Conservation (phyloP, 306 rosid genomes). For the Quercus dentata region DNA sequence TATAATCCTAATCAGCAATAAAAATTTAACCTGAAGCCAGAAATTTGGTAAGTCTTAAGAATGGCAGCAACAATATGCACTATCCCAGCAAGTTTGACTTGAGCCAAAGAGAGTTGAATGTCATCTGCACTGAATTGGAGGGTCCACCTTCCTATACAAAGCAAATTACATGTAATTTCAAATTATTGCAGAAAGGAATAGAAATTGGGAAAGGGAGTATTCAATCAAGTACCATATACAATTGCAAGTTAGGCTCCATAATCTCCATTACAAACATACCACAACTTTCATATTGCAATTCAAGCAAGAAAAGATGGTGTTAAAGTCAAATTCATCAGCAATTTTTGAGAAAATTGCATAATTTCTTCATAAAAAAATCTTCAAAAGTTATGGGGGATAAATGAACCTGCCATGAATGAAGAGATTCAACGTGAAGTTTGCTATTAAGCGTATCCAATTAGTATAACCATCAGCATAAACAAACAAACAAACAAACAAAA, state of each 20-base stretch:
- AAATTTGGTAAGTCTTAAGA: slow-evolving; percentile 78
- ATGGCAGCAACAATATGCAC: slow-evolving; percentile 94
- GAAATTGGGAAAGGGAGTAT: too few species aligned
- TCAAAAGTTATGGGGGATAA: slow-evolving; percentile 2
- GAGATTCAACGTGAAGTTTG: slow-evolving; percentile 86
- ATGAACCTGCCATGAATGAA: slow-evolving; percentile 76
- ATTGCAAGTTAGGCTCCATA: slow-evolving; percentile 86
- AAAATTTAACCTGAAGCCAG: slow-evolving; percentile 76
- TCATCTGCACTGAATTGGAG: slow-evolving; percentile 29
- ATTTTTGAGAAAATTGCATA: slow-evolving; percentile 7
- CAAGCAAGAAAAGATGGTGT: slow-evolving; percentile 14
- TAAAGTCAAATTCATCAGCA: too few species aligned
- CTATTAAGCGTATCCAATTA: slow-evolving; percentile 87
- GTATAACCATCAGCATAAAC: slow-evolving; percentile 68
- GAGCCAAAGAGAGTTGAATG: slow-evolving; percentile 65
- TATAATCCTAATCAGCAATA: too few species aligned
- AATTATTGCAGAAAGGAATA: slow-evolving; percentile 21
- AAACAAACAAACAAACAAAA: too few species aligned
- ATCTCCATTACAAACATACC: slow-evolving; percentile 78
- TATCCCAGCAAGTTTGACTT: slow-evolving; percentile 95
- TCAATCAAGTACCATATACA: slow-evolving; percentile 58
- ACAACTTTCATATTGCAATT: slow-evolving; percentile 87
- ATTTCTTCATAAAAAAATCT: slow-evolving; percentile 7
- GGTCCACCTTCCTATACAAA: too few species aligned
- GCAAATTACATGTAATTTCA: too few species aligned